Evolutionary conservation across 768 basidiomycete genomes (phyloP).

Genomic region (Kwoniella botswanensis): DNA sequence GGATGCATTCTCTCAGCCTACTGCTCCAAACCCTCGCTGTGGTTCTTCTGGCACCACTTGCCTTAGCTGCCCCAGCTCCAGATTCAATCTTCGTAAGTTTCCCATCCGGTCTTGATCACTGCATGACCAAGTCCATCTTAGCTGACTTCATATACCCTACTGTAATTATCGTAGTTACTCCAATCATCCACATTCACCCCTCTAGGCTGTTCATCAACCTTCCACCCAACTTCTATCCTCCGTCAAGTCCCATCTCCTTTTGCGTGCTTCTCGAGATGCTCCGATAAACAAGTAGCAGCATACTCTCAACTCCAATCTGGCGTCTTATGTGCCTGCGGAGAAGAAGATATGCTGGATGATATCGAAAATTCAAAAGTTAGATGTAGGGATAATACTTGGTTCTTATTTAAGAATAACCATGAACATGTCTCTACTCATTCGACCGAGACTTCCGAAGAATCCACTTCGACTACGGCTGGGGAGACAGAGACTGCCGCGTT

Average conservation of each 20-base stretch:
- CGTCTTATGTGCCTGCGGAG: conserved; percentile 20
- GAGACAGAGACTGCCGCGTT: background rate
- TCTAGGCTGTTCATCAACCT: conserved; percentile 17
- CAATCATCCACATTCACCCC: conserved; percentile 18
- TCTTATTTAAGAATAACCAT: conserved; percentile 13
- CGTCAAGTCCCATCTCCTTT: conserved; percentile 20
- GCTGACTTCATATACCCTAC: background rate
- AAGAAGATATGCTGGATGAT: conserved; percentile 16
- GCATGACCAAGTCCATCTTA: background rate
- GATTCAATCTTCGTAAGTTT: conserved; percentile 27
- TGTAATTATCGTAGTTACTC: conserved; percentile 1
- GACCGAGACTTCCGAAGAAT: background rate
- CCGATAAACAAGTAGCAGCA: conserved; percentile 18
- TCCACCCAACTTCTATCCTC: conserved; percentile 22
- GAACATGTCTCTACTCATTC: background rate
- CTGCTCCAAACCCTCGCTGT: conserved; percentile 11
- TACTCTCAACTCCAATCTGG: conserved; percentile 16
- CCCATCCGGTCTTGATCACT: background rate
- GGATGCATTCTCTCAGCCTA: conserved; percentile 5
- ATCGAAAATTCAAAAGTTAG: background rate
- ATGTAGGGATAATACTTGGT: conserved; percentile 27
- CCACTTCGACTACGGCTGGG: background rate
- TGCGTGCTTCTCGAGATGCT: conserved; percentile 23
- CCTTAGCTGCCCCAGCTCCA: conserved; percentile 16
- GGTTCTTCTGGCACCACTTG: conserved; percentile 3